Percentiles rank a stretch among this genome's conserved stretches.
Evolutionary conservation across 2,329 filamentous ascomycete genomes (phyloP).

Genomic region (Alternaria triticimaculans): DNA sequence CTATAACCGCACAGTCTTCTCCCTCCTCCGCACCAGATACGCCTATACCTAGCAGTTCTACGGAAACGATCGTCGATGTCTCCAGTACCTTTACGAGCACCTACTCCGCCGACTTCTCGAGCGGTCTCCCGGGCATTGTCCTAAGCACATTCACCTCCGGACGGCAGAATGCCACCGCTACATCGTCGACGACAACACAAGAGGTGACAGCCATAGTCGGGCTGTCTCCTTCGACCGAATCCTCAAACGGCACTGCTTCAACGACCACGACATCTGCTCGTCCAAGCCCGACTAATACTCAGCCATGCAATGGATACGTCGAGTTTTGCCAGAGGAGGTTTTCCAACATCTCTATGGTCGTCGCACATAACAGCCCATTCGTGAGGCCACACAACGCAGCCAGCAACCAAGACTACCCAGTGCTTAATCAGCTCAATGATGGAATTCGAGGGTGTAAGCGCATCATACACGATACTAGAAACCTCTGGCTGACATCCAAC

Average conservation of each 20-base stretch:
- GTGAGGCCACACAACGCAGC: slow-evolving; percentile 37
- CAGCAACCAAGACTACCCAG: slow-evolving; percentile 40
- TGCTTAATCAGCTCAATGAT: slow-evolving; percentile 42
- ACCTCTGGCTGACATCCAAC: background rate
- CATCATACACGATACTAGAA: background rate
- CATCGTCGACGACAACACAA: slow-evolving; percentile 14
- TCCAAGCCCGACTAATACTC: slow-evolving; percentile 33
- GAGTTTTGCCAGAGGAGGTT: slow-evolving; percentile 45
- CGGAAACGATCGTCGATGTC: background rate
- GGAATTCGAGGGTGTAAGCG: slow-evolving; percentile 45
- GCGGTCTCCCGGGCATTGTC: slow-evolving; percentile 1
- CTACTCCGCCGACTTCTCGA: background rate
- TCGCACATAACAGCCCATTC: slow-evolving; percentile 48
- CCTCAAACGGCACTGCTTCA: slow-evolving; percentile 16
- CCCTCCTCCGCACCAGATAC: slow-evolving; percentile 5
- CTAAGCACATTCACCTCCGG: slow-evolving; percentile 10
- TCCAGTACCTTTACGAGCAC: background rate
- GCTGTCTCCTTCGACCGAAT: slow-evolving; percentile 12
- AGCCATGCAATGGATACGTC: slow-evolving; percentile 44
- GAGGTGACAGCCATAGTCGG: slow-evolving; percentile 30
- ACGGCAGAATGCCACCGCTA: slow-evolving; percentile 19
- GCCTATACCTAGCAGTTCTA: slow-evolving; percentile 16
- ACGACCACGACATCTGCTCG: slow-evolving; percentile 11
- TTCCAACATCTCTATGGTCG: slow-evolving; percentile 45
- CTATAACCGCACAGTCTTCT: slow-evolving; percentile 21